Conservation (phyloP, 2,329 filamentous ascomycete species). For the Cladosporium sp. region DNA sequence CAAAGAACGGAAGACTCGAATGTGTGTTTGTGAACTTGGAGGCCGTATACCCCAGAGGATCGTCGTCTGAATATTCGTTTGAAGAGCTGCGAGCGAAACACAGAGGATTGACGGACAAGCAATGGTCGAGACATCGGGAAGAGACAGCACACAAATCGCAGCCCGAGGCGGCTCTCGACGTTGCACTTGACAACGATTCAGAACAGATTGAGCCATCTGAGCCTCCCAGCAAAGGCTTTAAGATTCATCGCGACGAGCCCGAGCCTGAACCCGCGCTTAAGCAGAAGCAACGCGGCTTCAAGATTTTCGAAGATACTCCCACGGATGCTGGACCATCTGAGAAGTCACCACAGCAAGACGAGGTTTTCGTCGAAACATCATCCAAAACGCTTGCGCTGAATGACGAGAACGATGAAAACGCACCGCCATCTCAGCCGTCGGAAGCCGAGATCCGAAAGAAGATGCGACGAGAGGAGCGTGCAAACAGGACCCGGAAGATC, state of each 20-base stretch:
- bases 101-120: constrained; percentile 58
- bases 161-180: background rate
- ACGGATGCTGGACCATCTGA: constrained; percentile 10
- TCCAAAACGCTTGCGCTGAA: constrained; percentile 29
- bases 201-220: background rate
- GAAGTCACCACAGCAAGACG: constrained; percentile 15
- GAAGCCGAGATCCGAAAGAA: constrained; percentile 40
- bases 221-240: constrained; percentile 14
- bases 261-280: constrained; percentile 11
- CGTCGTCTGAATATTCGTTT: constrained; percentile 74
- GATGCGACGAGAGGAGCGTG: constrained; percentile 42
- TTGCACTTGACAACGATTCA: background rate
- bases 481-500: constrained; percentile 50
- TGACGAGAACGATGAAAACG: constrained; percentile 44
- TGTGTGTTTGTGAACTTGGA: constrained; percentile 82
- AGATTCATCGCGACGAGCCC: constrained; percentile 17
- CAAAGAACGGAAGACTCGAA: constrained; percentile 75
- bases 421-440: constrained; percentile 28
- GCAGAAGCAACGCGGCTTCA: constrained; percentile 27
- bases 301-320: constrained; percentile 29
- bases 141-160: background rate
- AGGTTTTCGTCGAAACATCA: constrained; percentile 22
- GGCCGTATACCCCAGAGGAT: constrained; percentile 72
- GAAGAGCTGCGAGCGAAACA: constrained; percentile 81
- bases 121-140: constrained; percentile 41